These are phyloP conservation scores for Penicillium psychrosexuale DNA, from an alignment of 2,329 filamentous ascomycete genomes.

Conservation along the genomic window DNA sequence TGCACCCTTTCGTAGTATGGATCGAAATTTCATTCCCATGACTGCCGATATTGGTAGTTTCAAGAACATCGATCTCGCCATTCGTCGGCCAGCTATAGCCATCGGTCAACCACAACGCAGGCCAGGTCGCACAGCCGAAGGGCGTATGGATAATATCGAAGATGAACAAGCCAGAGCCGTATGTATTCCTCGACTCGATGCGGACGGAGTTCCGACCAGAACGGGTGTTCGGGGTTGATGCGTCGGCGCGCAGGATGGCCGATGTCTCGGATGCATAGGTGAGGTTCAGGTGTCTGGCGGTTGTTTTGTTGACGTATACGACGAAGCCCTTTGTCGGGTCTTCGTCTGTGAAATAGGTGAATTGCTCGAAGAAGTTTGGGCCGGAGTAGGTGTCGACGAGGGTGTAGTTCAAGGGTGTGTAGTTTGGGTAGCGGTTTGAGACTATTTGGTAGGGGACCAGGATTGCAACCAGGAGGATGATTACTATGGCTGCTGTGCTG, in stretches of 20 bases:
- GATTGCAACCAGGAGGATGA: conserved; percentile 52
- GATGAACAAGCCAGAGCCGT: conserved; percentile 63
- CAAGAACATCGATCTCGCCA: conserved; percentile 64
- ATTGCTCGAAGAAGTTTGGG: conserved; percentile 45
- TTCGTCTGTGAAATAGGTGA: conserved; percentile 45
- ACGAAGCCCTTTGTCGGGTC: conserved; percentile 49
- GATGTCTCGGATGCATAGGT: conserved; percentile 56
- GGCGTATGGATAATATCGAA: conserved; percentile 65
- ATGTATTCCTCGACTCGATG: conserved; percentile 59
- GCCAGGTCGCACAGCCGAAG: conserved; percentile 63
- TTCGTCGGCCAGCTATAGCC: conserved; percentile 59
- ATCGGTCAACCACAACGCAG: conserved; percentile 65
- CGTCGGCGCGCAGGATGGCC: conserved; percentile 61
- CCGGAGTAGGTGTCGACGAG: conserved; percentile 45
- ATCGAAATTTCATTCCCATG: conserved; percentile 60
- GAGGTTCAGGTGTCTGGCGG: conserved; percentile 50
- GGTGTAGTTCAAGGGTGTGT: conserved; percentile 40
- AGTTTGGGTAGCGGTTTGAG: conserved; percentile 46
- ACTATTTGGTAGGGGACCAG: conserved; percentile 43
- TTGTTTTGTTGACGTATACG: conserved; percentile 39
- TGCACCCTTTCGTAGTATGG: conserved; percentile 57
- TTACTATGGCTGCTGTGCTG: conserved; percentile 36
- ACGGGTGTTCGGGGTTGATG: conserved; percentile 55
- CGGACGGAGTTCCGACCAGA: conserved; percentile 63
- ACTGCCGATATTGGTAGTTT: conserved; percentile 55